phyloP scores from a whole-genome alignment of 352 stramenopile species.

The Albugo candida region DNA sequence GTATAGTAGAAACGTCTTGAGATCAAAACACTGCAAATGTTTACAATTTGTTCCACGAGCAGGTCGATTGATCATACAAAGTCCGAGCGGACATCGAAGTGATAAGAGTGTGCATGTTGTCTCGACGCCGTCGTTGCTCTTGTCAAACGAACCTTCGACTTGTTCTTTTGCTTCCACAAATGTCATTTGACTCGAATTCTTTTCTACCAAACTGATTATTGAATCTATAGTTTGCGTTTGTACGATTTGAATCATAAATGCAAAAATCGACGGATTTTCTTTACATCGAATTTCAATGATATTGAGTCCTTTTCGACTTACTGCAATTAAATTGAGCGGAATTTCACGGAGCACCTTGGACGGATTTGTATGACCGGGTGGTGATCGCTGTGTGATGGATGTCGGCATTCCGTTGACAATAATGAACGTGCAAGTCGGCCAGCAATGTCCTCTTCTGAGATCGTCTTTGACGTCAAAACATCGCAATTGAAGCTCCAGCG shows the following conservation, averaged over 20 bases:
- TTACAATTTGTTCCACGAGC: conserved; percentile 81
- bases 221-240: conserved; percentile 39
- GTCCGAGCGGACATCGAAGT: conserved; percentile 67
- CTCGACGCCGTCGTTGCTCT: conserved; percentile 56
- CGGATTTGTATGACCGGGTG: conserved; percentile 49
- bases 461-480: conserved; percentile 61
- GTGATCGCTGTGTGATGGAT: conserved; percentile 40
- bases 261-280: conserved; percentile 42
- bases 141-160: conserved; percentile 64
- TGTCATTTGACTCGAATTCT: conserved; percentile 37
- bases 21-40: conserved; percentile 92
- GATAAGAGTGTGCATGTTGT: conserved; percentile 77
- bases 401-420: conserved; percentile 52
- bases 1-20: conserved; percentile 82
- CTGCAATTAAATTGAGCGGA: conserved; percentile 52
- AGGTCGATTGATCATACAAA: conserved; percentile 78
- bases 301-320: conserved; percentile 44
- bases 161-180: conserved; percentile 53
- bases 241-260: conserved; percentile 54
- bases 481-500: conserved; percentile 52
- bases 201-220: conserved; percentile 36
- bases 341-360: conserved; percentile 67
- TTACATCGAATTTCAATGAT: conserved; percentile 45
- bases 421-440: conserved; percentile 44
- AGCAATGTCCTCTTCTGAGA: conserved; percentile 42